These are phyloP conservation scores for Backusella mclennaniae DNA, from an alignment of 192 early-diverging fungal genomes.

Conservation along the genomic window DNA sequence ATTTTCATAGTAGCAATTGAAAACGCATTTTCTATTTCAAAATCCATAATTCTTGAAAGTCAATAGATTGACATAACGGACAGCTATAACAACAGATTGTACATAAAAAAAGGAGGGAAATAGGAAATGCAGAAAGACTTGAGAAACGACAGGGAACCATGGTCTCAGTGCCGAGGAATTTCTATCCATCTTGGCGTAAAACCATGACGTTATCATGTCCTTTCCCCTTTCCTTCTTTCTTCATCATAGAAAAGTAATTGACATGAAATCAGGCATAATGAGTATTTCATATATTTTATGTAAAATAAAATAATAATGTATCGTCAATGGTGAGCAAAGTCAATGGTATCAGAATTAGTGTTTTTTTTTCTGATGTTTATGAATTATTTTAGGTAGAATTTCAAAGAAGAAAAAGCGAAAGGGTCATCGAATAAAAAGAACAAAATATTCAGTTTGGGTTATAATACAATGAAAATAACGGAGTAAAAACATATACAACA, in stretches of 20 bases:
- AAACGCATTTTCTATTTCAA: not conserved
- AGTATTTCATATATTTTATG: not conserved
- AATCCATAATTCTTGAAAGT: not conserved
- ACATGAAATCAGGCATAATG: not conserved
- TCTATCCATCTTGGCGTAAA: not conserved
- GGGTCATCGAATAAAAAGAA: not conserved
- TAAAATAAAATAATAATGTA: not conserved
- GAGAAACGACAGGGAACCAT: not conserved
- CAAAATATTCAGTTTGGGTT: not conserved
- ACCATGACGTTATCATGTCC: not conserved
- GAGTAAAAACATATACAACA: not conserved
- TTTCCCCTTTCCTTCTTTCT: not conserved
- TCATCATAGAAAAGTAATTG: not conserved
- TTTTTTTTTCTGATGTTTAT: not conserved
- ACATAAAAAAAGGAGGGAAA: not conserved
- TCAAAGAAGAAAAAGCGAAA: not conserved
- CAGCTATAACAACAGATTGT: not conserved
- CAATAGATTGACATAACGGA: not conserved
- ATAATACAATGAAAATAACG: not conserved
- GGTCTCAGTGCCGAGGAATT: not conserved
- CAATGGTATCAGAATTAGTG: not conserved
- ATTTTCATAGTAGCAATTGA: not conserved
- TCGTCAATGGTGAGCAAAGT: not conserved
- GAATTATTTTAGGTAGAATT: not conserved
- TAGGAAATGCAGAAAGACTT: not conserved